A percentile compares a stretch with the other conserved stretches of the same genome.
Evolutionary conservation across 2,329 filamentous ascomycete species (phyloP).

Genomic region (Ramularia collo-cygni): DNA sequence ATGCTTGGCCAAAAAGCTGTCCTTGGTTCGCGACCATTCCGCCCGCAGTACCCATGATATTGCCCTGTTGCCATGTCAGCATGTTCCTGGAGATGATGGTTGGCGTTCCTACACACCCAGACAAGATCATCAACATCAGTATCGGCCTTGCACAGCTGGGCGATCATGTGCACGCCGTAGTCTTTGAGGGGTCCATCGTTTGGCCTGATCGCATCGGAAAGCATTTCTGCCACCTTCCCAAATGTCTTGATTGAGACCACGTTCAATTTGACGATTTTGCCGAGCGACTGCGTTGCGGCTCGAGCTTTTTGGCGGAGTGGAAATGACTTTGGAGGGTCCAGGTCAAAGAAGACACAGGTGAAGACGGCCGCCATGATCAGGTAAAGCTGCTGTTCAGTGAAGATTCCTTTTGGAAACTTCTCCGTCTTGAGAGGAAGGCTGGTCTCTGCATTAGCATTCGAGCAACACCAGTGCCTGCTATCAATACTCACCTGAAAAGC

Average conservation of each 20-base stretch:
- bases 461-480: background rate
- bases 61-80: conserved; percentile 26
- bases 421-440: conserved; percentile 50
- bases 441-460: no score
- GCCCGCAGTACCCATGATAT: conserved; percentile 52
- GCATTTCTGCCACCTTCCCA: conserved; percentile 33
- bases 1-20: conserved; percentile 50
- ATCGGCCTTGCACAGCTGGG: conserved; percentile 43
- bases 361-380: conserved; percentile 48
- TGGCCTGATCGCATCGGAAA: conserved; percentile 37
- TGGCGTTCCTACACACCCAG: conserved; percentile 28
- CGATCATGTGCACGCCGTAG: conserved; percentile 52
- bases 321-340: conserved; percentile 47
- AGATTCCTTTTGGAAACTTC: conserved; percentile 43
- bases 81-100: no score
- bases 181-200: conserved; percentile 37
- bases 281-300: conserved; percentile 43
- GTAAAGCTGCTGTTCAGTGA: conserved; percentile 49
- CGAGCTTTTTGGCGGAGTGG: conserved; percentile 44
- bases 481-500: conserved; percentile 35
- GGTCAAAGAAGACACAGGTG: conserved; percentile 49
- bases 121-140: conserved; percentile 43
- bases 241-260: conserved; percentile 39
- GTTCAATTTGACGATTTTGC: conserved; percentile 44
- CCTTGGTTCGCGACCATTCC: conserved; percentile 52